Evolutionary conservation across 2,329 filamentous ascomycete species (phyloP), one percentile per base, ranked within the genome.

Genomic region (Hymenoscyphus fraxineus): DNA sequence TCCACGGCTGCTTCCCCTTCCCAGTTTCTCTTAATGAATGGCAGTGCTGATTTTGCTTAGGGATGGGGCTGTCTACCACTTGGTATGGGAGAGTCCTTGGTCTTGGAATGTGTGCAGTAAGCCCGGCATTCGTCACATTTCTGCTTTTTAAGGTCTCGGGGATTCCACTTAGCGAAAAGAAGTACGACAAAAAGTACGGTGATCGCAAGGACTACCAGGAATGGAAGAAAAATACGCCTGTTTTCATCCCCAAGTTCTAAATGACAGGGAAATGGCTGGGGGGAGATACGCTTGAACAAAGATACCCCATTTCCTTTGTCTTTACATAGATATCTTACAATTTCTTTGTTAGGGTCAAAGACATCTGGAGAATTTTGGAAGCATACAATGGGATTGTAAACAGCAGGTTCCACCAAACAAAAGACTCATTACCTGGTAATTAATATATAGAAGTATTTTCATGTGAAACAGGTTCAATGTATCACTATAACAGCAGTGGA

Each of bases 141-240:
- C 74, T 91, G 71, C 74, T 91, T 63, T 76, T 87, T 47, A 87
- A 87, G 78, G 81, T 90, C 44, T 81, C 82, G 63, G 87, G 88
- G 6, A 80, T 90, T 32, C 86, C 88, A 4, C 69, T 90, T 75
- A 89, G 85, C 68, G 87, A 90, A 79, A 80, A 79, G 54, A 90
- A 90, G 77, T 90, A 91, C 71, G 86, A 90, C 74, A 81, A 73
- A 54, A 75, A 70, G 69, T 77, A 76, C 63, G 76, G 75, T 72
- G 47, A 59, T 62, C 54, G 61, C 19, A 67, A 65, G 27, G 62
- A 67, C 39, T 61, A 67, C 69, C 81, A 85, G 72, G 78, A 83
- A 73, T 90, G 87, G 87, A 89, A 88, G 79, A 78, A 79, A 74
- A 83, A 85, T 70, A 88, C 85, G 27, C 85, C 85, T 0, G 83